Percentiles rank a stretch among this genome's conserved stretches.
Conservation (phyloP, 305 asterid species). For the Plantago rigida region DNA sequence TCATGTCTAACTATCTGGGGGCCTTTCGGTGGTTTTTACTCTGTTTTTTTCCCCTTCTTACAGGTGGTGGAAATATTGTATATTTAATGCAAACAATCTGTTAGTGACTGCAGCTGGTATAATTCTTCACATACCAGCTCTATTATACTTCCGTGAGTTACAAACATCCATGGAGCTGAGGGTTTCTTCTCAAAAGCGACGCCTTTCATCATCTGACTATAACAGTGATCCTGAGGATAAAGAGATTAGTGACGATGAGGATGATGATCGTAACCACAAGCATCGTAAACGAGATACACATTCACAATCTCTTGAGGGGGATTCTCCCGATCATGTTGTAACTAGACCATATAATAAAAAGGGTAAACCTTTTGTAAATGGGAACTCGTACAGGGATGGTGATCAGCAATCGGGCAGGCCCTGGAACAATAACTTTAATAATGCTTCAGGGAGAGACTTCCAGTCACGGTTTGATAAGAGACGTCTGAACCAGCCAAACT, state of each 20-base stretch:
- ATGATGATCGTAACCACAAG: conserved; percentile 98
- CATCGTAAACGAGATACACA: conserved; percentile 73
- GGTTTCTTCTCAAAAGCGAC: conserved; percentile 57
- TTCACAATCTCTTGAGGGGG: conserved; percentile 65
- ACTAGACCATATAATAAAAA: conserved; percentile 63
- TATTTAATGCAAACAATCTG: conserved; percentile 7
- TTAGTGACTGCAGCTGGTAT: neutral
- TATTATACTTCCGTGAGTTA: conserved; percentile 13
- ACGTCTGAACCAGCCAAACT: conserved; percentile 40
- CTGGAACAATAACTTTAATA: conserved; percentile 41
- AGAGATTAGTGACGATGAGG: conserved; percentile 93
- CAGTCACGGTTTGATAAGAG: conserved; percentile 58
- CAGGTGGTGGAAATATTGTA: conserved; percentile 24
- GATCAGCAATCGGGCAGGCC: conserved; percentile 49
- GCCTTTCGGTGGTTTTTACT: conserved; percentile 15
- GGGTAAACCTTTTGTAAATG: conserved; percentile 73
- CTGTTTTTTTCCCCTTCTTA: conserved; percentile 17
- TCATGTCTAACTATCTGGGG: conserved; percentile 14
- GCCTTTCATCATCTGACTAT: conserved; percentile 54
- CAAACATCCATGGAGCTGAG: conserved; percentile 54
- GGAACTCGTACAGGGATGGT: conserved; percentile 51
- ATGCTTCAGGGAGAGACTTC: conserved; percentile 42
- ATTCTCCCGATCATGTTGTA: conserved; percentile 50
- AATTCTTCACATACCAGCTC: conserved; percentile 7
- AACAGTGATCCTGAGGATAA: conserved; percentile 76